A percentile compares a stretch with the other conserved stretches of the same genome.
phyloP scores from a whole-genome alignment of 2,329 filamentous ascomycete species.

The Aquanectria penicillioides region DNA sequence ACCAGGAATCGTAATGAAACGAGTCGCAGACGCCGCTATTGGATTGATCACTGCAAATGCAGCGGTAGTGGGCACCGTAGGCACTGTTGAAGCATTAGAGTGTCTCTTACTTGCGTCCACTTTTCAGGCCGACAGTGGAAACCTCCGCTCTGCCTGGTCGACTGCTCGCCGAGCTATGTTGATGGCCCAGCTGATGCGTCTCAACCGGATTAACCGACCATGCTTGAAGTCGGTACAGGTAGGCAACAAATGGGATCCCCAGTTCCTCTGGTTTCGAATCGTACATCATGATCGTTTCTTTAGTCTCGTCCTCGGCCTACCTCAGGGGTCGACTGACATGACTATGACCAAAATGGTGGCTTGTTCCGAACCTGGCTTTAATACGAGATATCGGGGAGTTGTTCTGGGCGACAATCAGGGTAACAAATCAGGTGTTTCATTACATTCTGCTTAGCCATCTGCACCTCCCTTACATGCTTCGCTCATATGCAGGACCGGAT shows the following conservation, averaged over 20 bases:
- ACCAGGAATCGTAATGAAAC: slow-evolving; percentile 14
- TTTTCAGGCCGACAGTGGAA: background rate
- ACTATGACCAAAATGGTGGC: no score
- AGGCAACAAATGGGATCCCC: background rate
- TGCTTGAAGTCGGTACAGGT: background rate
- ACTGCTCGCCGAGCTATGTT: background rate
- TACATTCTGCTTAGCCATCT: background rate
- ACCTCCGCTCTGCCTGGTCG: background rate
- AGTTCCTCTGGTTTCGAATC: slow-evolving; percentile 9
- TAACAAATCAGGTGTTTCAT: background rate
- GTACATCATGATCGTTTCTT: slow-evolving; percentile 11
- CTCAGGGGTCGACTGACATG: background rate
- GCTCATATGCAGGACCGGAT: background rate
- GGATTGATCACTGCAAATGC: slow-evolving; percentile 49
- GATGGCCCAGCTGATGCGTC: background rate
- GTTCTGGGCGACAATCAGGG: background rate
- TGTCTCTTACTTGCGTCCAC: background rate
- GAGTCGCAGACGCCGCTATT: slow-evolving; percentile 32
- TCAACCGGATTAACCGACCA: background rate
- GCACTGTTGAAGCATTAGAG: background rate
- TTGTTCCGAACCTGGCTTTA: background rate
- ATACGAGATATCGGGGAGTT: background rate
- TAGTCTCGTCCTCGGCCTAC: slow-evolving; percentile 1
- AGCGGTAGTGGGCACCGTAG: no score
- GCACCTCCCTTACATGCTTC: background rate